phyloP scores from a whole-genome alignment of 2,329 filamentous ascomycete genomes.

The Aureobasidium sp. region DNA sequence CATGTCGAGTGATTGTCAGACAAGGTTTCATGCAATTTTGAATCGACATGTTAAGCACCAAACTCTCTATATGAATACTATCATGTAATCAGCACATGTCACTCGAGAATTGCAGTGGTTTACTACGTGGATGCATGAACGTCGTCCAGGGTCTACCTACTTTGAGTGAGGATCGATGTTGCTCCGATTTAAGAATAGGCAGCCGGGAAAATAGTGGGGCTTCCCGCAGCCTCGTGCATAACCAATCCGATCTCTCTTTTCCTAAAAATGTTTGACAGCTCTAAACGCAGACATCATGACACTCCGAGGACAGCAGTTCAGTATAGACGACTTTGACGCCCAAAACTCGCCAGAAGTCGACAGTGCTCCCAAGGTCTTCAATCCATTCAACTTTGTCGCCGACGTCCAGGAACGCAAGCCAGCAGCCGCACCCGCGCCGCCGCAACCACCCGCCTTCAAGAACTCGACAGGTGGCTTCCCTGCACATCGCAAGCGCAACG shows the following conservation, averaged over 20 bases:
- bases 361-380: neutral
- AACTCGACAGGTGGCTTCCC: conserved; percentile 65
- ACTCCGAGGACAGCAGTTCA: conserved; percentile 51
- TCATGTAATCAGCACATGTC: neutral
- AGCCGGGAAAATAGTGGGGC: neutral
- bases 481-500: conserved; percentile 70
- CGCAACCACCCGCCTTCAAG: conserved; percentile 57
- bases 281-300: conserved; percentile 12
- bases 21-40: neutral
- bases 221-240: conserved; percentile 9
- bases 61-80: neutral
- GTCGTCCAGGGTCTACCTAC: conserved; percentile 7
- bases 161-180: neutral
- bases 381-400: conserved; percentile 45
- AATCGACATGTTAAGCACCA: neutral
- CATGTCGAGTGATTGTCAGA: neutral
- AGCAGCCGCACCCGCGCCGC: conserved; percentile 28
- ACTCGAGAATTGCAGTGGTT: neutral
- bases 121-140: neutral
- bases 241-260: conserved; percentile 8
- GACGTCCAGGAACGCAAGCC: conserved; percentile 73
- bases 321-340: conserved; percentile 47
- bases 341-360: conserved; percentile 26
- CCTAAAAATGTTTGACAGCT: conserved; percentile 2
- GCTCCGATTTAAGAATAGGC: conserved; percentile 9